Conservation (phyloP, 2,329 filamentous ascomycete species). For the Xylaria sp. region DNA sequence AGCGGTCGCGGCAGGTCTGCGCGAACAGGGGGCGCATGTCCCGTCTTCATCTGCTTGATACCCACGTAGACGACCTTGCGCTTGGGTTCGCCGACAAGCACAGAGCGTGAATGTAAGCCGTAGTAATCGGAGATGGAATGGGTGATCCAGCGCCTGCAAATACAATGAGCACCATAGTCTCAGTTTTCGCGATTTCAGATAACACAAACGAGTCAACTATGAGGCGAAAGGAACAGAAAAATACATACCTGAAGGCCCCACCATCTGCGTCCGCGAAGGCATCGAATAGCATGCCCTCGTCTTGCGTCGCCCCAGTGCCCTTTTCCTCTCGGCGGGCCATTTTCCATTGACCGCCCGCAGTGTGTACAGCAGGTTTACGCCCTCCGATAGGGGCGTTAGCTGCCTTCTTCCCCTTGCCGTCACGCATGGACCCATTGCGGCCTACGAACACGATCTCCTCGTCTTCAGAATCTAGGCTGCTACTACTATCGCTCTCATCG, state of each 20-base stretch:
- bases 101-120: slow-evolving; percentile 84
- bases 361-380: slow-evolving; percentile 39
- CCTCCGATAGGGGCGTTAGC: slow-evolving; percentile 57
- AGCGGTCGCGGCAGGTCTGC: slow-evolving; percentile 68
- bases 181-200: slow-evolving; percentile 20
- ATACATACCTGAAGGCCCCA: slow-evolving; percentile 81
- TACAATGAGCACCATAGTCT: slow-evolving; percentile 31
- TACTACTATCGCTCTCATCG: slow-evolving; percentile 44
- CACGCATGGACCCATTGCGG: slow-evolving; percentile 69
- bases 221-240: slow-evolving; percentile 30
- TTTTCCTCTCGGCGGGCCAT: slow-evolving; percentile 58
- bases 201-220: slow-evolving; percentile 3
- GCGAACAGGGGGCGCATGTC: slow-evolving; percentile 42
- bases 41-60: slow-evolving; percentile 62
- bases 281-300: slow-evolving; percentile 80
- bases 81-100: slow-evolving; percentile 76
- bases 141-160: slow-evolving; percentile 83
- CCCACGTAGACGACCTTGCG: slow-evolving; percentile 87
- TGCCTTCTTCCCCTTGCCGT: slow-evolving; percentile 45
- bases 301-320: slow-evolving; percentile 68
- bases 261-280: slow-evolving; percentile 75
- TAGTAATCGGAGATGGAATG: slow-evolving; percentile 95
- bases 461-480: slow-evolving; percentile 66
- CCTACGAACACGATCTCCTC: slow-evolving; percentile 95
- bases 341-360: slow-evolving; percentile 57